Conservation (phyloP, 108 stramenopile species). For the Seminavis robusta region DNA sequence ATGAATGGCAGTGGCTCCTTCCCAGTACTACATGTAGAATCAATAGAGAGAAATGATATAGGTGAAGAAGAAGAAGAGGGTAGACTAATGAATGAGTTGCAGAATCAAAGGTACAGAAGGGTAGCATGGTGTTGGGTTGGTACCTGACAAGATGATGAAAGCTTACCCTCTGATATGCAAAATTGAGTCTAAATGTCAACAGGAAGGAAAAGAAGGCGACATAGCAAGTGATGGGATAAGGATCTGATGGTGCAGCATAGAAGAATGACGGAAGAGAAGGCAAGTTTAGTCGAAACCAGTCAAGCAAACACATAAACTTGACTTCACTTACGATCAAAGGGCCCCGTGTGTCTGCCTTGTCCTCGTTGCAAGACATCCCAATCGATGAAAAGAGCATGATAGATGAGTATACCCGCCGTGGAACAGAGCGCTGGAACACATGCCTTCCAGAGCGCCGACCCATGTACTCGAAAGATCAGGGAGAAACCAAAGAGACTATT, state of each 20-base stretch:
- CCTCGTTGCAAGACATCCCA: not conserved
- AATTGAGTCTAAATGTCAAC: constrained; percentile 49
- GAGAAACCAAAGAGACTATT: constrained; percentile 24
- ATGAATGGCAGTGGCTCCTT: constrained; percentile 64
- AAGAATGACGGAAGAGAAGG: too few relatives aligned
- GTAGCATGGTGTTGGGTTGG: not conserved
- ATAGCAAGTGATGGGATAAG: constrained; percentile 35
- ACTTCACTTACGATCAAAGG: not conserved
- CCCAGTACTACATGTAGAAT: constrained; percentile 55
- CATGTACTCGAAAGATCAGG: constrained; percentile 31
- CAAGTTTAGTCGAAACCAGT: too few relatives aligned
- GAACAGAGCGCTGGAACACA: constrained; percentile 28
- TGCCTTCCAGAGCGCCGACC: constrained; percentile 44
- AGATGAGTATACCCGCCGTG: constrained; percentile 21
- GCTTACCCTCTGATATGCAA: constrained; percentile 35
- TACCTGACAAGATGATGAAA: not conserved
- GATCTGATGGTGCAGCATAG: constrained; percentile 30
- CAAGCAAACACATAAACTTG: too few relatives aligned
- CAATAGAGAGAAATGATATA: not conserved
- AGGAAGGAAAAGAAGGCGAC: constrained; percentile 41
- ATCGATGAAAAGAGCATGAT: not conserved
- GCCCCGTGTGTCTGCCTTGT: not conserved
- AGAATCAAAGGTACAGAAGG: not conserved
- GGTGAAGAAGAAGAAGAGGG: not conserved
- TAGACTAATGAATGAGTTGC: constrained; percentile 7